phyloP scores from a whole-genome alignment of 2,329 filamentous ascomycete species.

The Tolypocladium ophioglossoides region DNA sequence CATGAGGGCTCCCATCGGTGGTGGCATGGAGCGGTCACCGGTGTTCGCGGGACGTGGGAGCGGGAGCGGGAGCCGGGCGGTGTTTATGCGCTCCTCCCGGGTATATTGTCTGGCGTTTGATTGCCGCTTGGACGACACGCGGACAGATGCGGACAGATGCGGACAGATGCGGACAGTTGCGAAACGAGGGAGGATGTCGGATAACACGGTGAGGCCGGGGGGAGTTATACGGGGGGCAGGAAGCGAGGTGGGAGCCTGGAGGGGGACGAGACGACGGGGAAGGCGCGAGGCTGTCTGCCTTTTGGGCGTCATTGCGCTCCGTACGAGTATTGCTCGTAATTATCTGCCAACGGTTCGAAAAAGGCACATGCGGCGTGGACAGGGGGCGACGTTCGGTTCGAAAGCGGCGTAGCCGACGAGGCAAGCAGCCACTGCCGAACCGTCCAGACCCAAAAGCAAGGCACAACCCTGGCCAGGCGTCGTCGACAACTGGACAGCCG shows the following conservation, averaged over 20 bases:
- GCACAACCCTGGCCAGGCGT: neutral
- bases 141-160: too few species aligned
- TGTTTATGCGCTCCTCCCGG: neutral
- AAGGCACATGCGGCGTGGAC: neutral
- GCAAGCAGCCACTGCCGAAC: neutral
- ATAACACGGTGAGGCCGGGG: neutral
- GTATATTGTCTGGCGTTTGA: neutral
- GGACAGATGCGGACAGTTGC: too few species aligned
- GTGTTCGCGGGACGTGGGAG: neutral
- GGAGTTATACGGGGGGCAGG: neutral
- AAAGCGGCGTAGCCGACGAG: neutral
- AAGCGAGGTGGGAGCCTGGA: neutral
- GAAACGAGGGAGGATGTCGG: neutral
- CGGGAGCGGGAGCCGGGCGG: neutral
- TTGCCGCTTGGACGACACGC: neutral
- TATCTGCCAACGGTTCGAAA: neutral
- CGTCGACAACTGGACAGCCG: neutral
- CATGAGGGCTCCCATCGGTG: neutral
- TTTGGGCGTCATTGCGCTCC: neutral
- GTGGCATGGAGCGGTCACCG: neutral
- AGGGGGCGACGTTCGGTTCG: neutral
- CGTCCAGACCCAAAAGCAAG: neutral
- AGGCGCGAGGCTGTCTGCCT: neutral
- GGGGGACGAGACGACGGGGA: neutral
- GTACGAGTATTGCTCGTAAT: too few species aligned